Conservation (phyloP, 768 basidiomycete genomes). For the Chiua virens region DNA sequence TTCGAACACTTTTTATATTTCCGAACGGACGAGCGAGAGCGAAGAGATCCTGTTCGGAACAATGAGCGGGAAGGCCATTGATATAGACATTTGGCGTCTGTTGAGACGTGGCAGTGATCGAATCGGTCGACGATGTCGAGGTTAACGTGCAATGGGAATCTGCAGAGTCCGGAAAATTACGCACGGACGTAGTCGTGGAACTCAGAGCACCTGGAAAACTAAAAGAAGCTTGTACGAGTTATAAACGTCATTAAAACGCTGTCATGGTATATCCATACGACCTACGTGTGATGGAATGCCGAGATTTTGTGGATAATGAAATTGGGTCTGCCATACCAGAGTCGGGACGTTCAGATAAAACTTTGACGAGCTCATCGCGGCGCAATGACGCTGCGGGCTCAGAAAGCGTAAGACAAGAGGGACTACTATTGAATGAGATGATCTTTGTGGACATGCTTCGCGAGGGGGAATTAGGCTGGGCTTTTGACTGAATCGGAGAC, state of each 20-base stretch:
- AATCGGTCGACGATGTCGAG: constrained; percentile 15
- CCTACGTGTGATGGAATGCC: constrained; percentile 29
- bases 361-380: constrained; percentile 8
- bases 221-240: constrained; percentile 24
- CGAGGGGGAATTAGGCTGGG: constrained; percentile 20
- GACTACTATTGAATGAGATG: constrained; percentile 10
- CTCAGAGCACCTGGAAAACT: constrained; percentile 18
- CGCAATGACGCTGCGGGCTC: constrained; percentile 5
- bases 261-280: neutral
- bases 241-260: constrained; percentile 3
- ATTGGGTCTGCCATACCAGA: constrained; percentile 13
- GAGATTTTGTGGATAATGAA: constrained; percentile 4
- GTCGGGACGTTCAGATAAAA: constrained; percentile 10
- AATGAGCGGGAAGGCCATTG: constrained; percentile 83
- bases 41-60: constrained; percentile 76
- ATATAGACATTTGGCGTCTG: constrained; percentile 81
- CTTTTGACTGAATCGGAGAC: constrained; percentile 16
- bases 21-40: constrained; percentile 74
- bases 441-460: constrained; percentile 10
- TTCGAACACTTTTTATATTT: constrained; percentile 71
- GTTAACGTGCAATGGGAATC: constrained; percentile 14
- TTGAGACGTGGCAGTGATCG: constrained; percentile 11
- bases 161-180: constrained; percentile 6
- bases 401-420: constrained; percentile 24
- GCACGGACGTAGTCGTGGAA: constrained; percentile 12